Evolutionary conservation across 192 early-diverging fungal genomes (phyloP).

Genomic region (Entomortierella parvispora): DNA sequence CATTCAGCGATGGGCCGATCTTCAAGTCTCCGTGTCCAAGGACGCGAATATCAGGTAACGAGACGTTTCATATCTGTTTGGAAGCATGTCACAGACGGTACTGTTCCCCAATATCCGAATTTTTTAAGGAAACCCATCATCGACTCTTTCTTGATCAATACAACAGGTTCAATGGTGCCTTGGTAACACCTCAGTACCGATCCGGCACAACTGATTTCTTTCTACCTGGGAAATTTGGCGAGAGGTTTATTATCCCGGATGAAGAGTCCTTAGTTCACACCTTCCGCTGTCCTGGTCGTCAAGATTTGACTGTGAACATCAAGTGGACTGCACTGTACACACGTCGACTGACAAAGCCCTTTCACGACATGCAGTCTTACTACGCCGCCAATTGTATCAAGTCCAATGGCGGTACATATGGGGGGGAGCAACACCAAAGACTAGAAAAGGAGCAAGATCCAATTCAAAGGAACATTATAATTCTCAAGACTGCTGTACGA

Average conservation of each 20-base stretch:
- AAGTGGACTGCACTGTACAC: conserved; percentile 23
- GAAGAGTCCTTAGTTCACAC: neutral
- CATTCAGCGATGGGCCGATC: conserved; percentile 39
- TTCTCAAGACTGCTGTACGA: neutral
- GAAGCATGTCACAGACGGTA: neutral
- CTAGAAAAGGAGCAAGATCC: conserved; percentile 17
- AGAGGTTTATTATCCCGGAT: conserved; percentile 11
- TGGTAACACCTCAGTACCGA: conserved; percentile 22
- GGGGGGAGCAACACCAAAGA: neutral
- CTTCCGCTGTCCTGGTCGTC: conserved; percentile 14
- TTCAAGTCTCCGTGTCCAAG: conserved; percentile 24
- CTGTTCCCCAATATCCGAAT: too few species aligned
- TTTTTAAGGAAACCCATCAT: too few species aligned
- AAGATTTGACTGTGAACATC: neutral
- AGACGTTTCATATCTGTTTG: neutral
- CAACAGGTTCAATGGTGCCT: conserved; percentile 30
- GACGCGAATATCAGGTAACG: conserved; percentile 28
- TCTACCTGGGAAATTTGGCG: conserved; percentile 25
- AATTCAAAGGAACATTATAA: conserved; percentile 1
- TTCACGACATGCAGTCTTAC: conserved; percentile 5
- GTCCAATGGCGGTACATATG: neutral
- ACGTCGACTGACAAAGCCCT: conserved; percentile 8
- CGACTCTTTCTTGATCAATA: neutral
- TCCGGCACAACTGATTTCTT: conserved; percentile 11
- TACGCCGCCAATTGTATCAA: conserved; percentile 31